Evolutionary conservation across 2,329 filamentous ascomycete genomes (phyloP), one percentile per base, ranked within the genome.

Genomic region (Macrophomina tecta): DNA sequence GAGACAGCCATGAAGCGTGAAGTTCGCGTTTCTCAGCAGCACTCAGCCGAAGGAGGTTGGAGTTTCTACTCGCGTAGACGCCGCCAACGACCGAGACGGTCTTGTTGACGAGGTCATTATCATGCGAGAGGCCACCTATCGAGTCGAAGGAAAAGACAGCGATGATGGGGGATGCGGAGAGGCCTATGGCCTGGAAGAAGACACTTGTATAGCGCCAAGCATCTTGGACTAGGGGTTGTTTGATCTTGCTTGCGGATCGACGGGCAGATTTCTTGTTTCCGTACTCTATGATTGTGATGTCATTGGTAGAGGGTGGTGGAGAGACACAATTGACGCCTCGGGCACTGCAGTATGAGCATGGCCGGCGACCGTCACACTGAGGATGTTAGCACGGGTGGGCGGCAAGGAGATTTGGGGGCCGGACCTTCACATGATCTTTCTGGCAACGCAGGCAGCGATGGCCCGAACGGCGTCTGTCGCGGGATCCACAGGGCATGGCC

Each of bases 341-440:
- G 40, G 64, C 30, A 28, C 48, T 61, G 64, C 64, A 66, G n/a
- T 56, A 60, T 32, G 64, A 58, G 45, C 64, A 66, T 14, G 64
- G 64, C 53, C 64, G 53, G 32, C 38, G 53, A 16, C 64, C 64
- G 36, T 66, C 64, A 42, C 64, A 66, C 64, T 66, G 55, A 16
- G 16, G 45, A 28, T 23, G 34, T 61, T 36, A 60, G 32, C 53
- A 16, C 42, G 32, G 23, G 11, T 11, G 4, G 38, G 7, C 23
- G 18, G 55, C 18, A 36, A 34, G 28, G 64, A 46, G 32, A 56
- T 16, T 5, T 30, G n/a, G 32, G 58, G 30, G 58, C 42, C 64
- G 18, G 40, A 66, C 64, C 46, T 66, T 66, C 34, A 66, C 53
- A n/a, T 66, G 64, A 34, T 66, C 64, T 61, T 66, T 60, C n/a